Base-by-base conservation (phyloP, 2,329 filamentous ascomycete genomes). In the Aspergillus sp. region DNA sequence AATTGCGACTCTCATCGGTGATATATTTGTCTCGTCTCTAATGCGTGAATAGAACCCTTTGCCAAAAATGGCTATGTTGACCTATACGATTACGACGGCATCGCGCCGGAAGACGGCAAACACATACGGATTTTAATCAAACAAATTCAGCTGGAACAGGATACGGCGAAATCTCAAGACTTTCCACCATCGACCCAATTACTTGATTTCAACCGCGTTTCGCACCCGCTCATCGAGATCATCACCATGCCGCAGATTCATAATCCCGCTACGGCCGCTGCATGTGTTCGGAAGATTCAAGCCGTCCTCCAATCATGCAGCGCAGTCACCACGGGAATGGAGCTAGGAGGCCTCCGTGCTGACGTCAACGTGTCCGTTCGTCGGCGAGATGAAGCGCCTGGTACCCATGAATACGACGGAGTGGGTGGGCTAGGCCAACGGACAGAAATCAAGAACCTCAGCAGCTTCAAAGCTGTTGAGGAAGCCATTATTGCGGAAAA, bases 371-470 rank as follows among this genome's bases (percentile, higher is more conserved):
- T 98, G 5, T 96, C 90, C 2, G 84, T 98, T 7, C 79, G 79
- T 10, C 70, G 84, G 50, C 77, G 81, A 43, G 75, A 74, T n/a
- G 74, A 74, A 4, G 51, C 53, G n/a, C 60, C 67, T 0, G 63
- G 61, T 3, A 56, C 59, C 5, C 68, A 75, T 45, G 71, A 75
- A 37, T 84, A 85, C 59, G 69, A 74, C 43, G 81, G 80, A 1
- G 73, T 84, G 27, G 70, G 67, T 12, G 80, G 79, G 0, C 76
- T 97, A 0, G 93, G 93, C 2, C 89, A 90, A 56, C 80, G 91
- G 46, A 96, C 90, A 0, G 93, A 98, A 70, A 97, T 98, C 72
- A 98, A 98, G 71, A 98, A 98, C 61, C 64, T 98, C 56, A 91
- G 87, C 66, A 95, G 88, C 46, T 90, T 96, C 74, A 95, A 94